Base-by-base conservation (phyloP, 192 early-diverging fungal species). In the Backusella tarrabulga region DNA sequence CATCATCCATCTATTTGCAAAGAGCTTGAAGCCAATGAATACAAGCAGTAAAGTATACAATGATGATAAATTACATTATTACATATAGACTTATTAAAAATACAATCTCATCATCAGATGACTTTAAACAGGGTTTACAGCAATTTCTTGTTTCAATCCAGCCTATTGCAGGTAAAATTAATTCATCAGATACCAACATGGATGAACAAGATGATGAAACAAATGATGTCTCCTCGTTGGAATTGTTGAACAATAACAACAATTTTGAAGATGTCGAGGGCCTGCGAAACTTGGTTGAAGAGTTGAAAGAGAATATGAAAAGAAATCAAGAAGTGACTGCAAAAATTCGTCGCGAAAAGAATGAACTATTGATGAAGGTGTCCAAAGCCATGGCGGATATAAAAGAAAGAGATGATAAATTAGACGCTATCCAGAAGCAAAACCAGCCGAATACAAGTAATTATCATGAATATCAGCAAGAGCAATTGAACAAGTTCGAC, bases 1-100 rank as follows among this genome's bases (percentile, higher is more conserved):
- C 14, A 81, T 89, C 17, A 75, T 87, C 3, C 78, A 80, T 42
- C 76, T 80, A 23, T 88, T 89, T 82, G 76, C 85, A 11, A 83
- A 84, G 19, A 74, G 34, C 3, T 32, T 79, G 19, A 54, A 41
- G 34, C 34, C 78, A 17, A 67, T 74, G 9, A 29, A 42, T 32
- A 44, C 78, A 21, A 79, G 34, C 41, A 66, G 78, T 79, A 79
- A 69, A 19, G 70, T 54, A 35, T 67, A 23, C 35, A 41, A 50
- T 35, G 7, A 1, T 50, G 46, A 21, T n/a, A n/a, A 50, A 50
- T 0, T 6, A n/a, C 6, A n/a, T 1, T 50, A n/a, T 50, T 17
- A 5, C 46, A 17, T 17, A 14, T 44, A 17, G 12, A 52, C 68
- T 17, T 60, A 44, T 5, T 74, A 36, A 15, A 32, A 68, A n/a